A percentile compares a stretch with the other conserved stretches of the same genome.
These are phyloP conservation scores for Corylus avellana DNA, from an alignment of 306 rosid genomes.

Conservation along the genomic window DNA sequence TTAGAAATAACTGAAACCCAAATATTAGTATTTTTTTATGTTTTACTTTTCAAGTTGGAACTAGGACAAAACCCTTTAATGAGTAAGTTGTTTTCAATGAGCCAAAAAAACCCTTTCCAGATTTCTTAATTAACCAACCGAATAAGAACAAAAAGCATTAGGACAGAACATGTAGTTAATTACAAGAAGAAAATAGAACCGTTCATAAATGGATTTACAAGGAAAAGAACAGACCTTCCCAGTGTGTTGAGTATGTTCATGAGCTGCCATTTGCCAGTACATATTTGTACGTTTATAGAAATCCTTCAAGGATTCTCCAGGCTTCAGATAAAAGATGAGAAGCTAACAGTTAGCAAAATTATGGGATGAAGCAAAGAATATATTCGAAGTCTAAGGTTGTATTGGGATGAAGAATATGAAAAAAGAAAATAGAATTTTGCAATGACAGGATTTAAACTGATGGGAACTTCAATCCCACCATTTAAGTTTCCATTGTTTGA, in stretches of 20 bases:
- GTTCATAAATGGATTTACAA: neutral
- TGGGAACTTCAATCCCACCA: neutral
- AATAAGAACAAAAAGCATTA: constrained; percentile 2
- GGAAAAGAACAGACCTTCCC: constrained; percentile 64
- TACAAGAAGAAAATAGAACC: neutral
- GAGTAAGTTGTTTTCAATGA: neutral
- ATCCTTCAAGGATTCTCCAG: constrained; percentile 85
- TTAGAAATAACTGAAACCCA: neutral
- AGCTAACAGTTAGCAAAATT: constrained; percentile 33
- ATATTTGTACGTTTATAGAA: constrained; percentile 87
- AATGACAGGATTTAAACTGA: neutral
- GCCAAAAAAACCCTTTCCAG: neutral
- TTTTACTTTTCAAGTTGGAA: neutral
- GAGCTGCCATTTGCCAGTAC: constrained; percentile 99
- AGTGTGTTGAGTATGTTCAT: constrained; percentile 97
- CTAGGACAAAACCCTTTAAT: neutral
- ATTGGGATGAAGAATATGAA: neutral
- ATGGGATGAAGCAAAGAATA: constrained; percentile 21
- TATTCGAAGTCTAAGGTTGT: constrained; percentile 12
- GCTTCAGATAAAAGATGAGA: constrained; percentile 48
- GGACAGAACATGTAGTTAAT: constrained; percentile 14
- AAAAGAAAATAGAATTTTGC: neutral
- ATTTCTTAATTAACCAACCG: neutral
- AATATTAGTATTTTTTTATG: neutral
- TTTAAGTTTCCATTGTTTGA: neutral